Conservation (phyloP, 2,329 filamentous ascomycete species). For the Monosporascus sp. region DNA sequence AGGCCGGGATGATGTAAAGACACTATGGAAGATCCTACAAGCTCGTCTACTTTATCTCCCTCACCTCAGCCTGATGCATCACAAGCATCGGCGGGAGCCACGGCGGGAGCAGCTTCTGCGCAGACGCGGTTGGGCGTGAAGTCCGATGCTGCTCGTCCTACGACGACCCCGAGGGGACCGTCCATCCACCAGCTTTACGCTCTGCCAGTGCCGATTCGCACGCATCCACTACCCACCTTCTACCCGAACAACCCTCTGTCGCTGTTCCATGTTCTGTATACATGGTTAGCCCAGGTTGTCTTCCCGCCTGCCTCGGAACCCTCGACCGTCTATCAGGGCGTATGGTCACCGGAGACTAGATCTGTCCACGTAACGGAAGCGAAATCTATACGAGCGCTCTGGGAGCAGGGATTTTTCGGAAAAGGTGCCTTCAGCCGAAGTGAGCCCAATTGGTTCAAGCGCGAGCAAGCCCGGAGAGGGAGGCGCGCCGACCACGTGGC, state of each 20-base stretch:
- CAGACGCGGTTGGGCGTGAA: conserved; percentile 6
- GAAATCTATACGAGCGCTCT: conserved; percentile 71
- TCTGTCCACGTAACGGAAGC: conserved; percentile 81
- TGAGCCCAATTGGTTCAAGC: conserved; percentile 87
- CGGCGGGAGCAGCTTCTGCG: conserved; percentile 15
- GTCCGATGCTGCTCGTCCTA: conserved; percentile 2
- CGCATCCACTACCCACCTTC: conserved; percentile 80
- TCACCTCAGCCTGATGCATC: conserved; percentile 9
- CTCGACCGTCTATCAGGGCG: conserved; percentile 61
- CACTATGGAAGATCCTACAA: conserved; percentile 27
- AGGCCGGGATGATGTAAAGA: conserved; percentile 43
- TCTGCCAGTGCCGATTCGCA: conserved; percentile 72
- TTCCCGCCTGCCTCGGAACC: conserved; percentile 62
- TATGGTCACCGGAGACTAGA: conserved; percentile 76
- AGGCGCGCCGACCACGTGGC: conserved; percentile 64
- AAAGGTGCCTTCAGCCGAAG: conserved; percentile 90
- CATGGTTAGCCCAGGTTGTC: conserved; percentile 70
- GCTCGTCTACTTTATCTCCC: conserved; percentile 11
- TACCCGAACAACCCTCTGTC: conserved; percentile 92
- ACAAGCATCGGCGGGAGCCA: conserved; percentile 11
- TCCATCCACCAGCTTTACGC: conserved; percentile 71
- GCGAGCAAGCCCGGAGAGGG: conserved; percentile 70
- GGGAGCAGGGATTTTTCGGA: conserved; percentile 97
- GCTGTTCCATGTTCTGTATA: conserved; percentile 71
- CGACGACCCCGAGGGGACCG: conserved; percentile 27